phyloP scores from a whole-genome alignment of 371 early-diverging fungal genomes.

The Mortierella sp. region DNA sequence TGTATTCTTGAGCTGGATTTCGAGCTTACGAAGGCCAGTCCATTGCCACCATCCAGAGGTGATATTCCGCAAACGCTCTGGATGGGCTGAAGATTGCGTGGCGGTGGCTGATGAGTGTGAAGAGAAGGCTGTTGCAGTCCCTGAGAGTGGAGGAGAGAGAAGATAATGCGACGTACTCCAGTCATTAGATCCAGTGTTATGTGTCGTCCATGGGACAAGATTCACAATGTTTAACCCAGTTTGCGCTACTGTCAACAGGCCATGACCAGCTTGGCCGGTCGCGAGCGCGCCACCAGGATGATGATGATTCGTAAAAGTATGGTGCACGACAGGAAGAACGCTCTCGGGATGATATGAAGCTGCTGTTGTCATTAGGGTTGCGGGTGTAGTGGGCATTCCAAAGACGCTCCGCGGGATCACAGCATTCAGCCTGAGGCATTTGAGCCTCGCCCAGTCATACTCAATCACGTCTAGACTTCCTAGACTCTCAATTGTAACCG shows the following conservation, averaged over 20 bases:
- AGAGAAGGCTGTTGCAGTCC: neutral
- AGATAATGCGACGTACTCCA: no score
- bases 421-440: constrained; percentile 14
- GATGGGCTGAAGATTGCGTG: neutral
- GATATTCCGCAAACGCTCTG: neutral
- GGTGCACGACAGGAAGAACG: no score
- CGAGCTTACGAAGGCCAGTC: constrained; percentile 24
- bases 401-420: constrained; percentile 23
- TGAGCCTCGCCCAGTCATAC: constrained; percentile 31
- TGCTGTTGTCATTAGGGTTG: neutral
- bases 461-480: constrained; percentile 19
- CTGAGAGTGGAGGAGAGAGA: neutral
- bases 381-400: neutral
- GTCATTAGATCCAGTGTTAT: no score
- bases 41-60: constrained; percentile 37
- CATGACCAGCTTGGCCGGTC: no score
- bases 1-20: constrained; percentile 13
- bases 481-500: constrained; percentile 23
- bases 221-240: no score
- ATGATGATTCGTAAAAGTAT: no score
- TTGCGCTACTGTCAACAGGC: no score
- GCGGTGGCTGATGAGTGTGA: neutral
- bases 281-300: no score
- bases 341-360: neutral
- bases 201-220: no score